Evolutionary conservation across 495 filamentous ascomycete species (phyloP).

Genomic region (Penicillium antarcticum): DNA sequence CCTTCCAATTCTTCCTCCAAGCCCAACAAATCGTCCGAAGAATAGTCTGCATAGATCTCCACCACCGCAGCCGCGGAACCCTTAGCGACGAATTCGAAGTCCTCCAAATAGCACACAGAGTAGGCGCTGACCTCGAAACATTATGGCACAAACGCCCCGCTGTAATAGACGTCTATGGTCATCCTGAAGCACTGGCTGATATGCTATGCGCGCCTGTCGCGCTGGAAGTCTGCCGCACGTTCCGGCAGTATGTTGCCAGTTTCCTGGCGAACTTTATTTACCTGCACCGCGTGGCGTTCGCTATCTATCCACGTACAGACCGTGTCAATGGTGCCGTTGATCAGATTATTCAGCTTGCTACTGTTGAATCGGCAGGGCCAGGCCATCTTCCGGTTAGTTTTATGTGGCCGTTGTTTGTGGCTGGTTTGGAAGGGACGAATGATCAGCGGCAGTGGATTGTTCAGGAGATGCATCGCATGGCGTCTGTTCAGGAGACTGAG

Average conservation of each 20-base stretch:
- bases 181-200: conserved; percentile 22
- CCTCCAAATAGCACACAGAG: conserved; percentile 39
- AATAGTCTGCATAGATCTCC: conserved; percentile 38
- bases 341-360: conserved; percentile 38
- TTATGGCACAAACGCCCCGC: conserved; percentile 35
- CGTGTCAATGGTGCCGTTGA: conserved; percentile 38
- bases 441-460: conserved; percentile 37
- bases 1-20: conserved; percentile 33
- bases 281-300: conserved; percentile 41
- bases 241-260: conserved; percentile 37
- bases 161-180: conserved; percentile 34
- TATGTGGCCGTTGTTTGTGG: conserved; percentile 38
- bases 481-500: conserved; percentile 2
- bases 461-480: conserved; percentile 36
- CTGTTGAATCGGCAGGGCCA: conserved; percentile 22
- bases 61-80: conserved; percentile 40
- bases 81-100: conserved; percentile 42
- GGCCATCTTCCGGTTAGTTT: conserved; percentile 31
- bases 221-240: conserved; percentile 29
- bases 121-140: conserved; percentile 37
- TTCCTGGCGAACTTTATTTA: conserved; percentile 43
- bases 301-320: conserved; percentile 41
- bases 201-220: conserved; percentile 27
- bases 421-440: conserved; percentile 32
- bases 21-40: conserved; percentile 38